Evolutionary conservation across 306 rosid genomes (phyloP), one percentile per base, ranked within the genome.

Genomic region (Acacia acuminata): DNA sequence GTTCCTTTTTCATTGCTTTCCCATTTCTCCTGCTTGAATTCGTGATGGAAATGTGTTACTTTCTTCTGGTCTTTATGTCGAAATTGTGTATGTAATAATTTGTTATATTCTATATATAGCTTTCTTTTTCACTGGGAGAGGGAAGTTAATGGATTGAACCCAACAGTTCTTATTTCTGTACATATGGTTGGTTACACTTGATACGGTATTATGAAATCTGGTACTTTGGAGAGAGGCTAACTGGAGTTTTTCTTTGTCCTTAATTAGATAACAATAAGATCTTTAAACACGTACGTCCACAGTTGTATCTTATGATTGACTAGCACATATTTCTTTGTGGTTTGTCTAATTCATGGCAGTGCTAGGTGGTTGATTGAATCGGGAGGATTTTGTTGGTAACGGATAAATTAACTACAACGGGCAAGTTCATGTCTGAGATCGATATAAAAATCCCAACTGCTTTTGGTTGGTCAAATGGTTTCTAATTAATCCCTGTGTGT

Each of bases 381-480:
- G 20, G 30, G 48, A 75, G 58, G 43, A 34, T 36, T 12, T 79
- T 22, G 61, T 79, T 44, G 45, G 71, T 45, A 56, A 58, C 81
- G 53, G 19, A 68, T 60, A 16, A 79, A 68, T 63, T n/a, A 79
- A 56, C 61, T 16, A 68, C 22, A 73, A 69, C 67, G 81, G 43
- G 43, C 81, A 84, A 80, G 74, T 79, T 84, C 84, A 84, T 84
- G 84, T 84, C 87, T 75, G 87, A 75, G 69, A 71, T 67, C 53
- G 74, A 75, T 56, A 19, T 34, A 43, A 42, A 56, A 24, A 84
- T 69, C 71, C 75, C 84, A 19, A 44, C 68, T 55, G 32, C 78
- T 79, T 84, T 75, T 75, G 87, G 84, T 84, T 15, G 45, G 74
- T 48, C 24, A 13, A 27, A 11, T 13, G 38, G 69, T 48, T 77